phyloP scores from a whole-genome alignment of 169 alveolate species.

The Plasmodium chabaudi region DNA sequence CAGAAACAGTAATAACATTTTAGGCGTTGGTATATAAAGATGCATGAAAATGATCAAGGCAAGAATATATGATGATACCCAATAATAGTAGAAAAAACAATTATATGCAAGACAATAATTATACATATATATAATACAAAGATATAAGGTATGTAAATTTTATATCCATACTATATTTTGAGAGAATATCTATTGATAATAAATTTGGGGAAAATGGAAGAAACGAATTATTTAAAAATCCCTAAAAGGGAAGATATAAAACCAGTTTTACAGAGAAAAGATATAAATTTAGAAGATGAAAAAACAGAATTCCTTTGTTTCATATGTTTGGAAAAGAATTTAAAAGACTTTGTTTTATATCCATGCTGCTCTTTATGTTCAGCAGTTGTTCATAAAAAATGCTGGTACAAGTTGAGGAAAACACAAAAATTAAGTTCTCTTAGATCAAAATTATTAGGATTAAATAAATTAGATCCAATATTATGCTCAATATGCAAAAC shows the following conservation, averaged over 20 bases:
- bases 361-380: constrained; percentile 75
- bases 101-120: too few species aligned
- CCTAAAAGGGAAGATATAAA: neutral
- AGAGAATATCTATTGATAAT: too few species aligned
- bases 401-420: constrained; percentile 65
- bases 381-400: constrained; percentile 71
- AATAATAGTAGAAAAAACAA: too few species aligned
- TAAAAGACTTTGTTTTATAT: constrained; percentile 18
- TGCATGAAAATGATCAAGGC: too few species aligned
- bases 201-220: constrained; percentile 43
- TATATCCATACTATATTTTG: too few species aligned
- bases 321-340: constrained; percentile 66
- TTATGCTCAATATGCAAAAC: constrained; percentile 75
- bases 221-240: constrained; percentile 13
- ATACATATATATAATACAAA: too few species aligned
- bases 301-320: constrained; percentile 63
- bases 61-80: too few species aligned
- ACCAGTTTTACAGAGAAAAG: constrained; percentile 8
- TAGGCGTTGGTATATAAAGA: too few species aligned
- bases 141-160: too few species aligned
- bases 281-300: constrained; percentile 26
- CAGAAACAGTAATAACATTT: too few species aligned
- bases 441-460: constrained; percentile 56
- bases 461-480: constrained; percentile 63
- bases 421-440: constrained; percentile 61